These are phyloP conservation scores for Abortiporus biennis DNA, from an alignment of 1,284 basidiomycete species.

Conservation along the genomic window DNA sequence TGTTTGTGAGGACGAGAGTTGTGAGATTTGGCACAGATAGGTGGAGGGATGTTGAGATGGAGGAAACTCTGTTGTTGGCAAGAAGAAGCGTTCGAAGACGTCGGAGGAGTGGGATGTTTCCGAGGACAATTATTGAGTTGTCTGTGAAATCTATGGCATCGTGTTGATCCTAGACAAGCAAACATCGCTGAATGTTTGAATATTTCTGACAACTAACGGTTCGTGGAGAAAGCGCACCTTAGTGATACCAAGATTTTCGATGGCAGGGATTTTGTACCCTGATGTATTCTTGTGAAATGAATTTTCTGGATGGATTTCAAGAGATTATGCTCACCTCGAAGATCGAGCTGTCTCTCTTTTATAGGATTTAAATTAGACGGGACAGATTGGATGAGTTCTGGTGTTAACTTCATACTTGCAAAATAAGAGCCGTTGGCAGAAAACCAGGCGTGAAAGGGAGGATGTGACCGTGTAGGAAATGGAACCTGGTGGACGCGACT, in stretches of 20 bases:
- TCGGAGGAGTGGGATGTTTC: slow-evolving; percentile 81
- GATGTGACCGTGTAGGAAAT: slow-evolving; percentile 3
- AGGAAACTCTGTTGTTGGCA: slow-evolving; percentile 83
- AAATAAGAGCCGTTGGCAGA: too few species aligned
- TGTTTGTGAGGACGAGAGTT: slow-evolving; percentile 73
- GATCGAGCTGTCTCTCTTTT: slow-evolving; percentile 93
- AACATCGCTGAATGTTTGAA: neutral
- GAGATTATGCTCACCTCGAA: slow-evolving; percentile 69
- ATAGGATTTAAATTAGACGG: slow-evolving; percentile 81
- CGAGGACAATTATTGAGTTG: slow-evolving; percentile 87
- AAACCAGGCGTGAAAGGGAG: slow-evolving; percentile 9
- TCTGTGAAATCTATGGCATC: slow-evolving; percentile 96
- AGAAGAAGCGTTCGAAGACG: slow-evolving; percentile 77
- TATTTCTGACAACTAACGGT: slow-evolving; percentile 11
- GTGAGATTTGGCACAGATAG: slow-evolving; percentile 82
- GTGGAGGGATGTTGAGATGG: slow-evolving; percentile 76
- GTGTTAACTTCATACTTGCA: slow-evolving; percentile 81
- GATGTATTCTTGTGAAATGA: slow-evolving; percentile 26
- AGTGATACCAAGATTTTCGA: slow-evolving; percentile 99
- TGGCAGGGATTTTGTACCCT: slow-evolving; percentile 97
- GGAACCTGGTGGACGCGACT: slow-evolving; percentile 15
- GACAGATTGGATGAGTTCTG: slow-evolving; percentile 80
- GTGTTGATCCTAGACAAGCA: slow-evolving; percentile 67
- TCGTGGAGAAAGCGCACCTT: slow-evolving; percentile 53
- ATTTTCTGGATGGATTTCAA: slow-evolving; percentile 10